Evolutionary conservation across 768 basidiomycete species (phyloP).

Genomic region (Trametes punicea): DNA sequence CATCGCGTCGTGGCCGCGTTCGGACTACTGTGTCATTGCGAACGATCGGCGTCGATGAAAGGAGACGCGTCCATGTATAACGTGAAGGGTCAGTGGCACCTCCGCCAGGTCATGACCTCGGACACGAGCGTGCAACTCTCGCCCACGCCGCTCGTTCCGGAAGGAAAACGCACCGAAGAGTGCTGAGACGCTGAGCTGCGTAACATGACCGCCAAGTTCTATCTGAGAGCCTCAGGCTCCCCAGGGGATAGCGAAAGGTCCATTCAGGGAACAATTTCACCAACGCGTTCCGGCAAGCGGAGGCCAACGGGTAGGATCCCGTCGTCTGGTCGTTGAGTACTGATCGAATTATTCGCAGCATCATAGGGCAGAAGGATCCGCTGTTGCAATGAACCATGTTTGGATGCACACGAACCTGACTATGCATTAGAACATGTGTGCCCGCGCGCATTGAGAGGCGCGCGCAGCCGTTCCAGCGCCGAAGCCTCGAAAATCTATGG

Average conservation of each 20-base stretch:
- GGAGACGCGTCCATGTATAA: not conserved
- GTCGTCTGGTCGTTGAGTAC: no score
- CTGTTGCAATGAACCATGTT: slow-evolving; percentile 4
- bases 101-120: slow-evolving; percentile 2
- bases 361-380: not conserved
- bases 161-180: not conserved
- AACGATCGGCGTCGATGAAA: slow-evolving; percentile 11
- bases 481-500: not conserved
- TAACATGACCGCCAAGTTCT: slow-evolving; percentile 7
- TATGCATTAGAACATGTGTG: not conserved
- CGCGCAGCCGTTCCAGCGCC: slow-evolving; percentile 8
- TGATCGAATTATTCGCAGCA: slow-evolving; percentile 1
- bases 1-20: not conserved
- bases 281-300: not conserved
- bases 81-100: not conserved
- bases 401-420: not conserved
- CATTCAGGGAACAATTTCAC: slow-evolving; percentile 12
- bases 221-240: slow-evolving; percentile 4
- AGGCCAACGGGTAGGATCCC: not conserved
- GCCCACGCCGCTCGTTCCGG: not conserved
- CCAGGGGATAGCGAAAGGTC: not conserved
- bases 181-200: not conserved
- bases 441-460: not conserved
- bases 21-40: not conserved
- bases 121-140: not conserved